A percentile compares a stretch with the other conserved stretches of the same genome.
Evolutionary conservation across 805 yeast species (phyloP).

Genomic region (Wickerhamiella nectarea): DNA sequence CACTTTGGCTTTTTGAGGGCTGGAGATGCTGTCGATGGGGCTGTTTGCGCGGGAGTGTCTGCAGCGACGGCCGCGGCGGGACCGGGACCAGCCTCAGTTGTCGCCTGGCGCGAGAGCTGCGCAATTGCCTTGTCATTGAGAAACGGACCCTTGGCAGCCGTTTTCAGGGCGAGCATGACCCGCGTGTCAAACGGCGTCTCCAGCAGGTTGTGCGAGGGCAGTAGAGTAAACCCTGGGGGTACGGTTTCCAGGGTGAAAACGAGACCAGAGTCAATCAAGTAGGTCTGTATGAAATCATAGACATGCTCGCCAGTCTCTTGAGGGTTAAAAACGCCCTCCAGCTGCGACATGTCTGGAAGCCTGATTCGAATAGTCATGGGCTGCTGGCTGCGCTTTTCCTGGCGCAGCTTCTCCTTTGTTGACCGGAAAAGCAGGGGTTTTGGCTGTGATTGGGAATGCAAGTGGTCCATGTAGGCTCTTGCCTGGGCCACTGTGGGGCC

Average conservation of each 20-base stretch:
- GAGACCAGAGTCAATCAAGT: slow-evolving; percentile 22
- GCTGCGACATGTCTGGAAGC: slow-evolving; percentile 42
- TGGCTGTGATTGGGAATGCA: slow-evolving; percentile 31
- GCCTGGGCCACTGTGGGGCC: slow-evolving; percentile 43
- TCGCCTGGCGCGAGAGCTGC: not conserved
- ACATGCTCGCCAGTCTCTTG: slow-evolving; percentile 31
- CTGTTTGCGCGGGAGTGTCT: not conserved
- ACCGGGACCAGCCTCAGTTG: too few species aligned
- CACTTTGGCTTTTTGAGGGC: slow-evolving; percentile 17
- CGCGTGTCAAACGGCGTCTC: slow-evolving; percentile 36
- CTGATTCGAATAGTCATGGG: slow-evolving; percentile 36
- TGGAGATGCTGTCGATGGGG: not conserved
- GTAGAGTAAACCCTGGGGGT: slow-evolving; percentile 34
- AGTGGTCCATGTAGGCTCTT: slow-evolving; percentile 36
- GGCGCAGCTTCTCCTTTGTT: slow-evolving; percentile 27
- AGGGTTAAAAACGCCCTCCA: slow-evolving; percentile 39
- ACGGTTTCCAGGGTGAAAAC: slow-evolving; percentile 33
- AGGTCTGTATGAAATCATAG: slow-evolving; percentile 23
- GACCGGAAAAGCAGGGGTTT: slow-evolving; percentile 33
- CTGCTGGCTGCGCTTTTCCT: slow-evolving; percentile 19
- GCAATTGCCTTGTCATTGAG: slow-evolving; percentile 14
- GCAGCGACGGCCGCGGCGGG: too few species aligned
- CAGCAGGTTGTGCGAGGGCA: slow-evolving; percentile 24
- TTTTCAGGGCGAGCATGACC: slow-evolving; percentile 31
- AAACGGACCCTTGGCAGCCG: slow-evolving; percentile 13